Conservation (phyloP, 345 rosid species). For the Pugionium cornutum region DNA sequence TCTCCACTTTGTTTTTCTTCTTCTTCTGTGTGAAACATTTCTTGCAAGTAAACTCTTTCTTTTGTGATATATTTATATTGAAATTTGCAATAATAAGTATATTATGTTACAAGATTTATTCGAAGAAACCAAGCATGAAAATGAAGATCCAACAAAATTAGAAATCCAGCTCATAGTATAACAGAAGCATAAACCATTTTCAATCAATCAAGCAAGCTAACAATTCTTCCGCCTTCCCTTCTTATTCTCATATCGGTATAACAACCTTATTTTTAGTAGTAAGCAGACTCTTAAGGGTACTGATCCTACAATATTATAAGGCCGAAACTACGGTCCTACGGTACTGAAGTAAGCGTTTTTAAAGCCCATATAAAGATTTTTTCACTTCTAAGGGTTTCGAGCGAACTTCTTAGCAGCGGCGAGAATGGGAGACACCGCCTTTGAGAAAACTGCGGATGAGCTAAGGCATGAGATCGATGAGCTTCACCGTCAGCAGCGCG, state of each 20-base stretch:
- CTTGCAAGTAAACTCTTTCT: constrained; percentile 13
- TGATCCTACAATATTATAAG: neutral
- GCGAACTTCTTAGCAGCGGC: constrained; percentile 43
- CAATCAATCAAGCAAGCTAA: no score
- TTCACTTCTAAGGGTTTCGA: constrained; percentile 25
- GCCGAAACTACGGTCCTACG: constrained; percentile 12
- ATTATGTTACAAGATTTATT: neutral
- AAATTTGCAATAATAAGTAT: neutral
- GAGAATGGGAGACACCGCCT: constrained; percentile 44
- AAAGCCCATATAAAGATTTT: constrained; percentile 28
- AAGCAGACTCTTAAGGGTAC: no score
- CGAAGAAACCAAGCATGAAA: neutral
- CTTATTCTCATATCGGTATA: no score
- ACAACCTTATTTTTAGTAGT: no score
- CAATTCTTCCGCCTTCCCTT: no score
- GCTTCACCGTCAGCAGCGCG: constrained; percentile 90
- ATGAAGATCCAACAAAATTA: no score
- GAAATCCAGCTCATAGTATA: no score
- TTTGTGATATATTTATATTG: neutral
- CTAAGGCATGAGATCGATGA: constrained; percentile 84
- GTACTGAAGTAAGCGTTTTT: neutral
- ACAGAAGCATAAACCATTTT: no score
- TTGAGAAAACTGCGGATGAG: constrained; percentile 74
- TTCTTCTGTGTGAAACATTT: neutral
- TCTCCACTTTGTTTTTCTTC: neutral